These are phyloP conservation scores for Oligophagozyma castellii DNA, from an alignment of 1,139 yeast genomes.

Conservation along the genomic window DNA sequence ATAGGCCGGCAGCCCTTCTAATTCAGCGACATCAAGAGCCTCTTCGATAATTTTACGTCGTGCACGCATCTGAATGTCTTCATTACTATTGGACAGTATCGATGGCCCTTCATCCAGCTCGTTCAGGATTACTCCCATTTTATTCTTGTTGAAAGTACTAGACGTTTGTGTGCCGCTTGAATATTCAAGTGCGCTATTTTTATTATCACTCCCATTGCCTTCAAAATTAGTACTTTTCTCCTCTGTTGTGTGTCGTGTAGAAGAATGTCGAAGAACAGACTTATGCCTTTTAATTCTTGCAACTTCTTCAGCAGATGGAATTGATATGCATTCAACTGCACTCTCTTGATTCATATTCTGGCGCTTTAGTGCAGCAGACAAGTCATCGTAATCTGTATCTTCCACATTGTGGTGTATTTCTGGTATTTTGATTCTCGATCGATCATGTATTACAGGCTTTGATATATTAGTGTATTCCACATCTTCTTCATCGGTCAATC, in stretches of 20 bases:
- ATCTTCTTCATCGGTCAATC: too few species aligned
- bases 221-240: too few species aligned
- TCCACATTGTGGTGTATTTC: too few species aligned
- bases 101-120: conserved; percentile 2
- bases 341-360: conserved; percentile 4
- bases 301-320: too few species aligned
- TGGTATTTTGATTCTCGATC: too few species aligned
- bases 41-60: conserved; percentile 1
- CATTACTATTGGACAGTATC: conserved; percentile 4
- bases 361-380: conserved; percentile 10
- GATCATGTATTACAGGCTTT: too few species aligned
- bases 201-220: too few species aligned
- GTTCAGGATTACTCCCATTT: conserved; percentile 5
- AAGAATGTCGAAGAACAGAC: too few species aligned
- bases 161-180: conserved; percentile 3
- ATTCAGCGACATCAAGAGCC: neutral
- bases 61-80: conserved; percentile 1
- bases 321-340: neutral
- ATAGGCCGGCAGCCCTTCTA: too few species aligned
- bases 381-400: conserved; percentile 7
- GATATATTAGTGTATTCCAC: too few species aligned
- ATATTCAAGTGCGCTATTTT: conserved; percentile 4
- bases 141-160: conserved; percentile 4
- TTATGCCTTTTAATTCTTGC: too few species aligned
- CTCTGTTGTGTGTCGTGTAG: too few species aligned